Evolutionary conservation across 768 basidiomycete genomes (phyloP).

Genomic region (Rubroboletus pulcherrimus): DNA sequence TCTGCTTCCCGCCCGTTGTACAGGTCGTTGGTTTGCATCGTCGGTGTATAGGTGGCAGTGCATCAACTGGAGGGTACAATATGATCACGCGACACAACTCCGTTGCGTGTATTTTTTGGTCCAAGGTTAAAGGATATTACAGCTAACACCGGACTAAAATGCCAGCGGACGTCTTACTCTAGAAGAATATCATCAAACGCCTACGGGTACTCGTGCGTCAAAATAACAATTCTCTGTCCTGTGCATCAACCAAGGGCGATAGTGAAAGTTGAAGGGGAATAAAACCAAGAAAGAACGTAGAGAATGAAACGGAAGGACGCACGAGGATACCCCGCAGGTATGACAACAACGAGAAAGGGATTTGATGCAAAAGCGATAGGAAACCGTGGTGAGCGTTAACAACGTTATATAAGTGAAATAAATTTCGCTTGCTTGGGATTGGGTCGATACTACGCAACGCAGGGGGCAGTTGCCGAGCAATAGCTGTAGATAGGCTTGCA

Average conservation of each 20-base stretch:
- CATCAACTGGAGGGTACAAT: neutral
- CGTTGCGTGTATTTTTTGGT: constrained; percentile 9
- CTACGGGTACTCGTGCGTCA: constrained; percentile 17
- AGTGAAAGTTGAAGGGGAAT: constrained; percentile 8
- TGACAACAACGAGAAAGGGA: constrained; percentile 15
- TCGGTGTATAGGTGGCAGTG: constrained; percentile 21
- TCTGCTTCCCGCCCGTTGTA: constrained; percentile 31
- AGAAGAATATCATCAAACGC: constrained; percentile 18
- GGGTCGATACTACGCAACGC: constrained; percentile 22
- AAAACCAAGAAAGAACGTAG: constrained; percentile 25
- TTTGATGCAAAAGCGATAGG: constrained; percentile 25
- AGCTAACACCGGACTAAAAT: constrained; percentile 27
- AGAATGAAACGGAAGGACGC: constrained; percentile 13
- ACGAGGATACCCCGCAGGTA: constrained; percentile 18
- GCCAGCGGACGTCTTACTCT: constrained; percentile 28
- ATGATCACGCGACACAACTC: neutral
- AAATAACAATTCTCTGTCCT: constrained; percentile 15
- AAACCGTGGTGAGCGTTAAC: constrained; percentile 26
- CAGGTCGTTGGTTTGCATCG: constrained; percentile 20
- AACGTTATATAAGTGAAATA: constrained; percentile 36
- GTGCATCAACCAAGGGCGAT: constrained; percentile 11
- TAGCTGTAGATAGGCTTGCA: constrained; percentile 31
- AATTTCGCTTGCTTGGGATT: constrained; percentile 29
- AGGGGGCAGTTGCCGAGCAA: constrained; percentile 27
- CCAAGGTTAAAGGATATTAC: constrained; percentile 26